A percentile compares a stretch with the other conserved stretches of the same genome.
These are phyloP conservation scores for Collariella sp. DNA, from an alignment of 495 filamentous ascomycete species.

Conservation along the genomic window DNA sequence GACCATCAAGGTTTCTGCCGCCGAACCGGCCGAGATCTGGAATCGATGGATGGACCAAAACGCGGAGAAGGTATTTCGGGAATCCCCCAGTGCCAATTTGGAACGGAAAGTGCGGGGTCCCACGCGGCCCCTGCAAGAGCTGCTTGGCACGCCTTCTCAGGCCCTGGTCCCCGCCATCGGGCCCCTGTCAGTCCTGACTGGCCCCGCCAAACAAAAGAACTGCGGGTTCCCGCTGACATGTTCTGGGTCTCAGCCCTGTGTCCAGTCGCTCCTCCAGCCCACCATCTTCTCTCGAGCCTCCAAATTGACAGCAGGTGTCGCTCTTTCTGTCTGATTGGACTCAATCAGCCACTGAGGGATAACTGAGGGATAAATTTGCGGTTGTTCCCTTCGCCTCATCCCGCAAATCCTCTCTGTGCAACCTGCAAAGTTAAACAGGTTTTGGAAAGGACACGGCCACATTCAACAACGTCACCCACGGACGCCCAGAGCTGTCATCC, in stretches of 20 bases:
- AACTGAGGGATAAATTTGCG: conserved; percentile 11
- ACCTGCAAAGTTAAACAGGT: not conserved
- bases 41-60: too few relatives aligned
- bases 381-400: conserved; percentile 15
- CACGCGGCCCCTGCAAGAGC: not conserved
- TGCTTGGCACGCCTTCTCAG: too few relatives aligned
- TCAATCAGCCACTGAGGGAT: not conserved
- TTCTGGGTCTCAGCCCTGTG: not conserved
- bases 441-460: conserved; percentile 8
- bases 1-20: too few relatives aligned
- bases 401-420: conserved; percentile 13
- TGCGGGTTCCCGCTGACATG: not conserved
- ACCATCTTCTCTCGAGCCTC: not conserved
- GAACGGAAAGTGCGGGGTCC: too few relatives aligned
- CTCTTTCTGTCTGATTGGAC: not conserved
- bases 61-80: too few relatives aligned
- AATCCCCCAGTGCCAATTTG: too few relatives aligned
- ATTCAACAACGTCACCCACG: not conserved
- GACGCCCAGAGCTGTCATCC: not conserved
- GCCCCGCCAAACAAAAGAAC: conserved; percentile 1
- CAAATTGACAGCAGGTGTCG: not conserved
- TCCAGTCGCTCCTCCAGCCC: not conserved
- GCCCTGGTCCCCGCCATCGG: not conserved
- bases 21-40: too few relatives aligned
- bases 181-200: conserved; percentile 2